phyloP scores from a whole-genome alignment of 2,329 filamentous ascomycete species.

The Alternaria sp. region DNA sequence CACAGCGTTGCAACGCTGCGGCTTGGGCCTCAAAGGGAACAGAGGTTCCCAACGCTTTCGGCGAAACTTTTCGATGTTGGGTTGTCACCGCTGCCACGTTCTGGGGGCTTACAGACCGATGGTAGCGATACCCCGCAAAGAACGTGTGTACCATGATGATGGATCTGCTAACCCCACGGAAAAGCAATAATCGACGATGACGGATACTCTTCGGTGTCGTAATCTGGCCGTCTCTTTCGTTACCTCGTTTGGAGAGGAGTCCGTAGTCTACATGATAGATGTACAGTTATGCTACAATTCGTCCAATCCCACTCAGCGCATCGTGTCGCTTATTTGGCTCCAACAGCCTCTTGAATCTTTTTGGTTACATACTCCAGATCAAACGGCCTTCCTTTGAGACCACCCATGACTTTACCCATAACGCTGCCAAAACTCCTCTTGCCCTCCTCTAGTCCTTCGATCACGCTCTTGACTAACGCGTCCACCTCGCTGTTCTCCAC shows the following conservation, averaged over 20 bases:
- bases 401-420: conserved; percentile 64
- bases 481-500: conserved; percentile 66
- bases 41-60: background rate
- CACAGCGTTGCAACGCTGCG: background rate
- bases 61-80: background rate
- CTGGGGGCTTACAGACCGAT: background rate
- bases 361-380: conserved; percentile 67
- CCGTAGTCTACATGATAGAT: conserved; percentile 6
- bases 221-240: background rate
- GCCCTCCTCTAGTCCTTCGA: conserved; percentile 59
- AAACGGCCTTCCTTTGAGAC: conserved; percentile 68
- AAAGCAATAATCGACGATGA: background rate
- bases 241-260: background rate
- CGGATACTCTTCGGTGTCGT: background rate
- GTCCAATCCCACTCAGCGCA: background rate
- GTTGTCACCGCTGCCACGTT: conserved; percentile 1
- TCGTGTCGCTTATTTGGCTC: conserved; percentile 22
- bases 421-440: conserved; percentile 64
- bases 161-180: background rate
- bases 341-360: conserved; percentile 60
- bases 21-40: background rate
- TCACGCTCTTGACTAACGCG: conserved; percentile 58
- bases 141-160: background rate
- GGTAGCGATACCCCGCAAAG: background rate
- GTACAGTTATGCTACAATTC: conserved; percentile 10